A percentile compares a stretch with the other conserved stretches of the same genome.
These are phyloP conservation scores for Claviceps quebecensis DNA, from an alignment of 2,329 filamentous ascomycete genomes.

Conservation along the genomic window DNA sequence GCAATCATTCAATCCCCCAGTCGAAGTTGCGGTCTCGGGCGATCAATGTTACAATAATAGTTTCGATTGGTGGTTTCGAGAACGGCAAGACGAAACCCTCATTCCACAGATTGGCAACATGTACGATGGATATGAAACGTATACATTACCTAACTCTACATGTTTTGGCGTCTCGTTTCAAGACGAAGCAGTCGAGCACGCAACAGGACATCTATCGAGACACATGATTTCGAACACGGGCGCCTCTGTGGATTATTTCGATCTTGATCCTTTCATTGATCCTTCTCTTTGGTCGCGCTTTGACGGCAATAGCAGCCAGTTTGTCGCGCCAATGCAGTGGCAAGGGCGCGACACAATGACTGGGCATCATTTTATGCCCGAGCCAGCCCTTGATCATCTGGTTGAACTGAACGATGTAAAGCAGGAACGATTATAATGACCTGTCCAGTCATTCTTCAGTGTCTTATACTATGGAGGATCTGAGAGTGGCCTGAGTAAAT, in stretches of 20 bases:
- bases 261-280: conserved; percentile 4
- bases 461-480: too few relatives aligned
- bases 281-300: conserved; percentile 3
- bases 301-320: neutral
- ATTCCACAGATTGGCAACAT: neutral
- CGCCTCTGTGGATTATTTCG: neutral
- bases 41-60: neutral
- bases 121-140: neutral
- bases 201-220: neutral
- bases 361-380: conserved; percentile 1
- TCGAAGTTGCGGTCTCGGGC: neutral
- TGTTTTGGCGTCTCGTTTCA: neutral
- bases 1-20: neutral
- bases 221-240: neutral
- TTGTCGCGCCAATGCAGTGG: neutral
- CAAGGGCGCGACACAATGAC: neutral
- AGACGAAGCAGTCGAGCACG: neutral
- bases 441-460: too few relatives aligned
- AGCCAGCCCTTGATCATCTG: neutral
- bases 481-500: too few relatives aligned
- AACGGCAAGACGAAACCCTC: neutral
- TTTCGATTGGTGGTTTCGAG: conserved; percentile 1
- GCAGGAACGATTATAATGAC: neutral
- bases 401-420: neutral
- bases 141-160: neutral